A percentile compares a stretch with the other conserved stretches of the same genome.
These are phyloP conservation scores for Brassica hybrid DNA, from an alignment of 441 rosid species.

Conservation along the genomic window DNA sequence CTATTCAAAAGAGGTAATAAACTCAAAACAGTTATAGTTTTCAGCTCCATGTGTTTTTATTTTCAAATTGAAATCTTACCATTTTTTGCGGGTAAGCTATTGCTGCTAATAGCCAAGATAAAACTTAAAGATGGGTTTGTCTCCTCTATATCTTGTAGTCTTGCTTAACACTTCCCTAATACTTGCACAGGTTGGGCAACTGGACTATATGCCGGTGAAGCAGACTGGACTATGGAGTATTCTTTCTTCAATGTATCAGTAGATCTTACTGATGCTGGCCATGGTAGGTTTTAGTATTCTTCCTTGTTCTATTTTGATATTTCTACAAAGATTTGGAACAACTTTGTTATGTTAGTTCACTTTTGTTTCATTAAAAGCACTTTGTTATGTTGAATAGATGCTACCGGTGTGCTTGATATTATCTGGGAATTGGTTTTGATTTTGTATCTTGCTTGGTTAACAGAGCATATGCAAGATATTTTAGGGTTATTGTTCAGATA, in stretches of 20 bases:
- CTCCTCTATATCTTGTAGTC: neutral
- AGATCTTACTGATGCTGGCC: constrained; percentile 1
- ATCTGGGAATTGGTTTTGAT: neutral
- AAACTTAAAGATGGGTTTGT: neutral
- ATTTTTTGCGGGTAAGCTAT: neutral
- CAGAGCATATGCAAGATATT: neutral
- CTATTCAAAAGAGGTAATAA: neutral
- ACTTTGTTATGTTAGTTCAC: too few relatives aligned
- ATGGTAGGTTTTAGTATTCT: neutral
- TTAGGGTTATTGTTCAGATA: neutral
- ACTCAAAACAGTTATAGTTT: neutral
- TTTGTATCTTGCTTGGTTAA: neutral
- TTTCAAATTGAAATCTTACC: neutral
- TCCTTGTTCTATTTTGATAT: neutral
- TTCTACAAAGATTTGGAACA: neutral
- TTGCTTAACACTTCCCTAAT: neutral
- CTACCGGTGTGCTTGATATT: neutral
- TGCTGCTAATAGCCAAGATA: neutral
- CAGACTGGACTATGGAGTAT: neutral
- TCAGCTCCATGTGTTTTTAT: neutral
- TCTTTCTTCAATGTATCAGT: neutral
- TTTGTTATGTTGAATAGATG: neutral
- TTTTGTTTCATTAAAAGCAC: neutral
- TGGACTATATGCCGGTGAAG: neutral
- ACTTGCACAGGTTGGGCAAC: neutral